Evolutionary conservation across 495 filamentous ascomycete species (phyloP).

Genomic region (Tuber umbilicatum): DNA sequence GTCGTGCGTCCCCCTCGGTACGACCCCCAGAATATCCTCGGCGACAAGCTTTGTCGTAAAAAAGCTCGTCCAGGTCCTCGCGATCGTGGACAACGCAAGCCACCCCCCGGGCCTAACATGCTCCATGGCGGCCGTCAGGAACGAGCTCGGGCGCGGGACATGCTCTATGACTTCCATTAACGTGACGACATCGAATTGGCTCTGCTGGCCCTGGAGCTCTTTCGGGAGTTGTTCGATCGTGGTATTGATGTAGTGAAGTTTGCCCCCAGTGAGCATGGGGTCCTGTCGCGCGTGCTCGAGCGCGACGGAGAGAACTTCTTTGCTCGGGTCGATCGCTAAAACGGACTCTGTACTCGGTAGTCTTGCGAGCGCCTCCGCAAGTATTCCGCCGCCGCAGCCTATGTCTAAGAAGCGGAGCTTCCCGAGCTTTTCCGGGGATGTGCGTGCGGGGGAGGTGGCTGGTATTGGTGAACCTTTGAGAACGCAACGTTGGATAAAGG

Average conservation of each 20-base stretch:
- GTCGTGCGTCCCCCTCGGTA: conserved; percentile 88
- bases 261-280: conserved; percentile 50
- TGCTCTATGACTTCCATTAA: conserved; percentile 95
- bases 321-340: conserved; percentile 76
- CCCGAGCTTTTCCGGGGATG: conserved; percentile 7
- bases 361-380: conserved; percentile 86
- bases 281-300: conserved; percentile 65
- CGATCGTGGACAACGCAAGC: conserved; percentile 85
- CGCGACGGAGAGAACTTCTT: conserved; percentile 72
- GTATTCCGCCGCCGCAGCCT: conserved; percentile 94
- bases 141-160: conserved; percentile 62
- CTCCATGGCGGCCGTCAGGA: conserved; percentile 60
- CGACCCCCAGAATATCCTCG: conserved; percentile 79
- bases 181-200: conserved; percentile 49
- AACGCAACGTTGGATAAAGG: conserved; percentile 72
- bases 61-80: conserved; percentile 78
- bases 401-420: conserved; percentile 74
- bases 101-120: conserved; percentile 85
- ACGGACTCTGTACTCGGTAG: conserved; percentile 59
- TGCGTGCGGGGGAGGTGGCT: conserved; percentile 26
- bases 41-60: conserved; percentile 85
- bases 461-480: conserved; percentile 45
- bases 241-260: conserved; percentile 63
- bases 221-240: conserved; percentile 27
- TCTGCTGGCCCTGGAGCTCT: conserved; percentile 7